These are phyloP conservation scores for Pisolithus tinctorius DNA, from an alignment of 768 basidiomycete genomes.

Conservation along the genomic window DNA sequence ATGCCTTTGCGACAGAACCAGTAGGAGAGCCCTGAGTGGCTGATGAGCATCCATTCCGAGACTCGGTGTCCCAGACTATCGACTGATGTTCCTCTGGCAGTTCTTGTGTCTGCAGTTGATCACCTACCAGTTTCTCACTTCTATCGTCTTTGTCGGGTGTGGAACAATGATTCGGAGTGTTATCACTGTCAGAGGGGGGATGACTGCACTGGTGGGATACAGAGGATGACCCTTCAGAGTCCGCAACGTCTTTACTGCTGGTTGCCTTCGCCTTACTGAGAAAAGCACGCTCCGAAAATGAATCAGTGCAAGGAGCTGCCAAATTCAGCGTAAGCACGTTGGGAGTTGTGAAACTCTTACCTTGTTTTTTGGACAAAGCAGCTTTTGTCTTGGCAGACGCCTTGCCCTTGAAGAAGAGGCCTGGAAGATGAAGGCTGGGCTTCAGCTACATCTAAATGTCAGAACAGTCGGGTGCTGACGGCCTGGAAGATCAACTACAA, in stretches of 20 bases:
- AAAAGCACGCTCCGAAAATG: constrained; percentile 45
- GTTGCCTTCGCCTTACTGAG: constrained; percentile 26
- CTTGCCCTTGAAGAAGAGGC: constrained; percentile 33
- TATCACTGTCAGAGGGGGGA: constrained; percentile 3
- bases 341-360: constrained; percentile 6
- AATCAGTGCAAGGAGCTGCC: constrained; percentile 9
- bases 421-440: constrained; percentile 18
- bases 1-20: constrained; percentile 6
- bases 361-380: constrained; percentile 2
- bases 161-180: neutral
- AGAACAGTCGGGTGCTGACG: constrained; percentile 1
- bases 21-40: constrained; percentile 12
- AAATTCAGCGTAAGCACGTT: neutral
- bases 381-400: constrained; percentile 25
- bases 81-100: constrained; percentile 24
- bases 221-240: constrained; percentile 12
- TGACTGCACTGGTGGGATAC: constrained; percentile 10
- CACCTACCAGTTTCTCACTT: neutral
- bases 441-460: constrained; percentile 18
- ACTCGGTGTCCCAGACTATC: constrained; percentile 53
- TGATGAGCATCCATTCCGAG: constrained; percentile 24
- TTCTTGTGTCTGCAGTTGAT: neutral
- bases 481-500: neutral
- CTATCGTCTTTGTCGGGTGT: neutral
- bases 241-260: constrained; percentile 5